phyloP scores from a whole-genome alignment of 371 early-diverging fungal genomes.

The Fennellomyces sp. region DNA sequence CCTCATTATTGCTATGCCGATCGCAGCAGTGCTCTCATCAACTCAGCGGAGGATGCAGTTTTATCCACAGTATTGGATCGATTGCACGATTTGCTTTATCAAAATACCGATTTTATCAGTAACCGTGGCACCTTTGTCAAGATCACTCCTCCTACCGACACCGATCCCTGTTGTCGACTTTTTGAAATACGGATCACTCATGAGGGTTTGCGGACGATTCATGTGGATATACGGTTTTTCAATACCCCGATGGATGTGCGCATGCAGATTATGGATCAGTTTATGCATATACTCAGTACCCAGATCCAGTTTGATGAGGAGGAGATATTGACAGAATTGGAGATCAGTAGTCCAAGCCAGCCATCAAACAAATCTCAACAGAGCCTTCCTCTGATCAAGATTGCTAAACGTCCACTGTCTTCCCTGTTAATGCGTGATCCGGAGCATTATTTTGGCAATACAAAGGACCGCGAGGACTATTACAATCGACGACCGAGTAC shows the following conservation, averaged over 20 bases:
- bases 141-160: background rate
- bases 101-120: slow-evolving; percentile 1
- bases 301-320: background rate
- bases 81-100: background rate
- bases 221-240: slow-evolving; percentile 47
- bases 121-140: background rate
- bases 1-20: background rate
- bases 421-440: slow-evolving; percentile 51
- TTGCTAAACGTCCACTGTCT: slow-evolving; percentile 39
- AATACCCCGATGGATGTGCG: slow-evolving; percentile 36
- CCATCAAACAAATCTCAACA: background rate
- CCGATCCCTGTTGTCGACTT: background rate
- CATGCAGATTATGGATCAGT: slow-evolving; percentile 25
- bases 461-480: background rate
- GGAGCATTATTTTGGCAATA: slow-evolving; percentile 22
- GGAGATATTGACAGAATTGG: background rate
- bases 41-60: background rate
- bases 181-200: slow-evolving; percentile 30
- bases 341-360: background rate
- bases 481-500: slow-evolving; percentile 14
- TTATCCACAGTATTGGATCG: background rate
- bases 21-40: background rate
- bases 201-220: slow-evolving; percentile 30
- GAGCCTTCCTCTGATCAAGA: background rate
- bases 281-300: slow-evolving; percentile 25